Evolutionary conservation across 768 basidiomycete genomes (phyloP).

Genomic region (Mycena epipterygia): DNA sequence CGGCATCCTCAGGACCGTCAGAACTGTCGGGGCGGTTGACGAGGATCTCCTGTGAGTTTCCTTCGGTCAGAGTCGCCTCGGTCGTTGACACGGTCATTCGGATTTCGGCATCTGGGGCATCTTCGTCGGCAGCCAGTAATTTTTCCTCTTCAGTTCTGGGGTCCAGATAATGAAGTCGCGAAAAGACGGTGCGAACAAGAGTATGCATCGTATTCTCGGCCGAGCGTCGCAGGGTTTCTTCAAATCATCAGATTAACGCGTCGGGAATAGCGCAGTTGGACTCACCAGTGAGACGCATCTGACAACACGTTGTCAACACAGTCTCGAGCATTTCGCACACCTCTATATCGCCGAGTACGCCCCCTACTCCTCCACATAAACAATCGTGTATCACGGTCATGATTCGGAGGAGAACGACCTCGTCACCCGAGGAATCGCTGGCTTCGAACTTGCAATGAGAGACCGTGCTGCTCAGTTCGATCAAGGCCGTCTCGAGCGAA

Average conservation of each 20-base stretch:
- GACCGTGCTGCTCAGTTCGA: conserved; percentile 88
- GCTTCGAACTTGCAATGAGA: conserved; percentile 99
- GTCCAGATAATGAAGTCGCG: conserved; percentile 76
- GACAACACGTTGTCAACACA: conserved; percentile 95
- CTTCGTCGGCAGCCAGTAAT: conserved; percentile 63
- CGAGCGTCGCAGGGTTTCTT: conserved; percentile 89
- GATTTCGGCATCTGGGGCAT: conserved; percentile 67
- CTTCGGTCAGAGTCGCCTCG: conserved; percentile 42
- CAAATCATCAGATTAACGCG: neutral
- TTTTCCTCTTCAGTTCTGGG: conserved; percentile 78
- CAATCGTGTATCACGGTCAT: conserved; percentile 91
- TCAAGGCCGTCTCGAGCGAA: conserved; percentile 74
- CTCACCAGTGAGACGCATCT: conserved; percentile 95
- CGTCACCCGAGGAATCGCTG: conserved; percentile 97
- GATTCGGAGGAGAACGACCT: conserved; percentile 93
- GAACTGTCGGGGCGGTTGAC: conserved; percentile 28
- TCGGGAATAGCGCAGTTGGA: conserved; percentile 16
- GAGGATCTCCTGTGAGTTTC: conserved; percentile 36
- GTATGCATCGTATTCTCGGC: conserved; percentile 93
- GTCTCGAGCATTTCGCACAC: conserved; percentile 99
- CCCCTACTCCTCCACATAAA: conserved; percentile 77
- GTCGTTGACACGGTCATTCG: conserved; percentile 68
- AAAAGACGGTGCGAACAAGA: conserved; percentile 87
- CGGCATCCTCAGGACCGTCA: conserved; percentile 34
- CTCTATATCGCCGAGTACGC: conserved; percentile 89